Evolutionary conservation across 78 protist species (phyloP).

Genomic region (Mantamonas sphyraenae): DNA sequence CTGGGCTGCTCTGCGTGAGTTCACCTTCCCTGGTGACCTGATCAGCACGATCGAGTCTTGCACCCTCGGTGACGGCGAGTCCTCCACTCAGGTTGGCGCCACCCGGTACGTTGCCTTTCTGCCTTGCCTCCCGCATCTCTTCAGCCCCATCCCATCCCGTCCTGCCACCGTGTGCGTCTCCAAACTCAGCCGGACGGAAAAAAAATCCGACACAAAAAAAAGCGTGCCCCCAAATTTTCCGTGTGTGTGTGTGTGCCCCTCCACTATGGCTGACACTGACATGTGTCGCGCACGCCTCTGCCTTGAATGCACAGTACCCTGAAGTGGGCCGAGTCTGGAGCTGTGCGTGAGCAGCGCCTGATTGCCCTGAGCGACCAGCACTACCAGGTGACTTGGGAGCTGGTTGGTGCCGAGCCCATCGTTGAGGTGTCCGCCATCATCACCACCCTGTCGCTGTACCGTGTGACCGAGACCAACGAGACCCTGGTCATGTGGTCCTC

Average conservation of each 20-base stretch:
- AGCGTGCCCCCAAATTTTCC: too few species aligned
- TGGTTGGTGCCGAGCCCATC: neutral
- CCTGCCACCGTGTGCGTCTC: too few species aligned
- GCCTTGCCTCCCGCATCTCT: too few species aligned
- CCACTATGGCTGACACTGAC: neutral
- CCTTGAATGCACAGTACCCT: too few species aligned
- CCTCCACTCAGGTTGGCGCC: neutral
- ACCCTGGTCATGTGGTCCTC: slow-evolving; percentile 1
- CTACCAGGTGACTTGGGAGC: neutral
- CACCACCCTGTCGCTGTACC: neutral
- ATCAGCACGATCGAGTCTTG: neutral
- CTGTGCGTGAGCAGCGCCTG: neutral
- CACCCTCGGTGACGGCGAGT: neutral
- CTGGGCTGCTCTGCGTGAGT: neutral
- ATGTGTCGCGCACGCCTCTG: neutral
- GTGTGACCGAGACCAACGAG: neutral
- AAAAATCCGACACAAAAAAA: too few species aligned
- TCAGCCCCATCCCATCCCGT: too few species aligned
- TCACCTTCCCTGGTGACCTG: neutral
- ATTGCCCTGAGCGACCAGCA: neutral
- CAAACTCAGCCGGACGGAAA: too few species aligned
- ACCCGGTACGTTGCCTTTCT: too few species aligned
- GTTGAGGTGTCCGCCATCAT: neutral
- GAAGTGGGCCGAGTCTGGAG: neutral
- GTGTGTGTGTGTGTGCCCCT: neutral